A percentile compares a stretch with the other conserved stretches of the same genome.
Conservation (phyloP, 2,329 filamentous ascomycete genomes). For the Fusarium verrucosum region DNA sequence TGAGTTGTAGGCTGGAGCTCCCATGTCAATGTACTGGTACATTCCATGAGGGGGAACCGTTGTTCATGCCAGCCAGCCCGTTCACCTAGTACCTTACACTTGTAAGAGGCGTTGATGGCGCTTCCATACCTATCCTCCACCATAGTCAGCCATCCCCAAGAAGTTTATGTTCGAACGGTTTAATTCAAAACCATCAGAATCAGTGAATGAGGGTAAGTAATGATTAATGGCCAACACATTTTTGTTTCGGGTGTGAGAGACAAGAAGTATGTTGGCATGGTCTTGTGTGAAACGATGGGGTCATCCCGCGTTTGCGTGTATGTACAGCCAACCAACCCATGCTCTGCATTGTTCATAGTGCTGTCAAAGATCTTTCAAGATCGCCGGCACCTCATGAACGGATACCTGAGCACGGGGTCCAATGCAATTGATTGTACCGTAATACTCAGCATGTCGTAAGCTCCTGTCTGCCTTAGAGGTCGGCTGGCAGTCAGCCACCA, state of each 20-base stretch:
- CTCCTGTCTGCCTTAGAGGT: conserved; percentile 29
- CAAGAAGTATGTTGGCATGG: conserved; percentile 5
- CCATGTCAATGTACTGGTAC: conserved; percentile 29
- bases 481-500: conserved; percentile 2
- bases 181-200: conserved; percentile 7
- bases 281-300: conserved; percentile 21
- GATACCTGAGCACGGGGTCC: background rate
- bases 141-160: conserved; percentile 31
- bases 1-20: conserved; percentile 36
- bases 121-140: conserved; percentile 28
- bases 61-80: conserved; percentile 11
- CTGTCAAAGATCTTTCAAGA: conserved; percentile 33
- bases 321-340: conserved; percentile 5
- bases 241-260: conserved; percentile 25
- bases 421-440: background rate
- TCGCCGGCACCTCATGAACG: conserved; percentile 21
- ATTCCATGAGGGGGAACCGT: conserved; percentile 17
- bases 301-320: conserved; percentile 7
- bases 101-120: conserved; percentile 25
- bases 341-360: conserved; percentile 16
- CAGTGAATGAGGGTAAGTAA: background rate
- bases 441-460: conserved; percentile 30
- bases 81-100: background rate
- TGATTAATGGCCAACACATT: conserved; percentile 1
- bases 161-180: conserved; percentile 26